phyloP scores from a whole-genome alignment of 345 rosid species.

The Noccaea caerulescens region DNA sequence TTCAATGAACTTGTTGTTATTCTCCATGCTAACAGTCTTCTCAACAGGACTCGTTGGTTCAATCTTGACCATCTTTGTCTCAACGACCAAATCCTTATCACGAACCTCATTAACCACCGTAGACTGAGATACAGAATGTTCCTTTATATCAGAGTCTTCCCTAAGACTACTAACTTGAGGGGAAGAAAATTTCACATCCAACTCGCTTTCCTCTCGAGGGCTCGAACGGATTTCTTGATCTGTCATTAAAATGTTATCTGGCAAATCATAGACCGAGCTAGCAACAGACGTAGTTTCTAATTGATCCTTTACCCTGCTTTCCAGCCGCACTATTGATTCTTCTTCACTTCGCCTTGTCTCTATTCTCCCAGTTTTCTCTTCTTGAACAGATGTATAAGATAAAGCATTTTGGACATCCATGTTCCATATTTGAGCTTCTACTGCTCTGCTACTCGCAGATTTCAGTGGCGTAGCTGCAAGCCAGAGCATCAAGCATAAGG shows the following conservation, averaged over 20 bases:
- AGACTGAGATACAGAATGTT: constrained; percentile 36
- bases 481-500: constrained; percentile 88
- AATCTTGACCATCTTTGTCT: constrained; percentile 45
- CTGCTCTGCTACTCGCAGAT: constrained; percentile 58
- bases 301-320: constrained; percentile 46
- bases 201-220: constrained; percentile 50
- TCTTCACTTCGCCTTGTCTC: constrained; percentile 46
- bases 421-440: constrained; percentile 61
- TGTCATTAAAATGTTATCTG: constrained; percentile 58
- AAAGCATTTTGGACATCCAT: constrained; percentile 52
- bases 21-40: constrained; percentile 59
- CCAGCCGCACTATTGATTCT: constrained; percentile 45
- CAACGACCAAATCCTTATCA: constrained; percentile 46
- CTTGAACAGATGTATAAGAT: constrained; percentile 46
- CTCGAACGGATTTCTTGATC: constrained; percentile 54
- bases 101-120: constrained; percentile 45
- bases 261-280: constrained; percentile 57
- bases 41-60: constrained; percentile 52
- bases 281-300: constrained; percentile 46
- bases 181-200: constrained; percentile 43
- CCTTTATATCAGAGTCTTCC: constrained; percentile 37
- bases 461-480: constrained; percentile 84
- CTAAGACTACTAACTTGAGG: constrained; percentile 33
- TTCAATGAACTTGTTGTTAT: constrained; percentile 43
- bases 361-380: constrained; percentile 49